phyloP scores from a whole-genome alignment of 2,329 filamentous ascomycete genomes.

The Fusarium sp. region DNA sequence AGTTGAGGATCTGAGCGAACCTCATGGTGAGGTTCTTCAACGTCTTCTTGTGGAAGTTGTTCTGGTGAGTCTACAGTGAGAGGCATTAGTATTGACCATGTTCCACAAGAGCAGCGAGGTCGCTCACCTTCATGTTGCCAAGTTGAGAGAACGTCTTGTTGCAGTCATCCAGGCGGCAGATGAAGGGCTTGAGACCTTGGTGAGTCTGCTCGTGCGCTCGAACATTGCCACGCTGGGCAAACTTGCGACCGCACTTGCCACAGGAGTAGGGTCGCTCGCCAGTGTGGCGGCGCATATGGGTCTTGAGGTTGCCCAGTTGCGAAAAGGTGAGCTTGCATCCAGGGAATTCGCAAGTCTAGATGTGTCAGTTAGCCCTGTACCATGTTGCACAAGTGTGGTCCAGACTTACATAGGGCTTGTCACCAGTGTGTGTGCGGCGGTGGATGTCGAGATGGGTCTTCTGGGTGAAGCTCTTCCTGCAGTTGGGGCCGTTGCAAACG shows the following conservation, averaged over 20 bases:
- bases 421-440: slow-evolving; percentile 86
- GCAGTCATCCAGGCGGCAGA: slow-evolving; percentile 85
- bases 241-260: slow-evolving; percentile 82
- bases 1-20: slow-evolving; percentile 72
- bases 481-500: slow-evolving; percentile 78
- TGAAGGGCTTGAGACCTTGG: slow-evolving; percentile 80
- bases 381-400: neutral
- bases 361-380: slow-evolving; percentile 37
- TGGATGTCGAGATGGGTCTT: slow-evolving; percentile 96
- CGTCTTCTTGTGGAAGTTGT: slow-evolving; percentile 88
- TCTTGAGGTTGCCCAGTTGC: slow-evolving; percentile 92
- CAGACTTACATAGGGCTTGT: slow-evolving; percentile 86
- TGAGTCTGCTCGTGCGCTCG: slow-evolving; percentile 87
- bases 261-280: slow-evolving; percentile 88
- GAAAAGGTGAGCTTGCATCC: slow-evolving; percentile 86
- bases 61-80: slow-evolving; percentile 80
- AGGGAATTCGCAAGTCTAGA: slow-evolving; percentile 74
- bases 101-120: neutral
- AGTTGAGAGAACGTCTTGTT: slow-evolving; percentile 90
- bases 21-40: slow-evolving; percentile 76
- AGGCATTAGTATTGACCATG: slow-evolving; percentile 10
- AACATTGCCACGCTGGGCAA: slow-evolving; percentile 88
- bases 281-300: slow-evolving; percentile 88
- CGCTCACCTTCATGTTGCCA: slow-evolving; percentile 86
- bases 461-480: slow-evolving; percentile 86